phyloP scores from a whole-genome alignment of 2,329 filamentous ascomycete species.

The Pseudogymnoascus sp. region DNA sequence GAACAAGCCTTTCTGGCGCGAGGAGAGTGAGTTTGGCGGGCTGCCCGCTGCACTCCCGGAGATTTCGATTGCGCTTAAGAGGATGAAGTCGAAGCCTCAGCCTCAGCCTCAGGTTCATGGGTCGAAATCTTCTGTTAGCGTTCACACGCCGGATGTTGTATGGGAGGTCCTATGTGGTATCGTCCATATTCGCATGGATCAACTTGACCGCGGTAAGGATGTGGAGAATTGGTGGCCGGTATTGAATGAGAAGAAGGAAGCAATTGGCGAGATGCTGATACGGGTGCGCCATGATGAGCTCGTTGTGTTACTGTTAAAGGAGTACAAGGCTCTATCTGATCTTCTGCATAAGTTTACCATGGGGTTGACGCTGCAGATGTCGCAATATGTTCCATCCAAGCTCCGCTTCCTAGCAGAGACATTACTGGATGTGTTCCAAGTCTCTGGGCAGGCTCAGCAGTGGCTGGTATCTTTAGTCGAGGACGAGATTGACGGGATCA shows the following conservation, averaged over 20 bases:
- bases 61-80: constrained; percentile 64
- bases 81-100: constrained; percentile 35
- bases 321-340: constrained; percentile 76
- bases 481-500: constrained; percentile 90
- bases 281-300: constrained; percentile 79
- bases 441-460: constrained; percentile 71
- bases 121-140: constrained; percentile 23
- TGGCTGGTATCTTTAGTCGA: constrained; percentile 93
- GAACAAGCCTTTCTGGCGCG: constrained; percentile 71
- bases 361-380: constrained; percentile 76
- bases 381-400: constrained; percentile 66
- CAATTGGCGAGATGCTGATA: constrained; percentile 75
- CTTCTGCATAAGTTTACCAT: constrained; percentile 77
- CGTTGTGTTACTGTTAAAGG: constrained; percentile 74
- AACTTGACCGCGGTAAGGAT: constrained; percentile 67
- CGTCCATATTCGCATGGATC: constrained; percentile 67
- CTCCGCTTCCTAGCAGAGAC: constrained; percentile 75
- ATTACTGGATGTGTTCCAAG: constrained; percentile 90
- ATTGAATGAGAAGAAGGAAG: constrained; percentile 64
- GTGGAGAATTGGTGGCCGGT: constrained; percentile 85
- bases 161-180: constrained; percentile 54
- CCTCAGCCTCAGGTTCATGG: constrained; percentile 18
- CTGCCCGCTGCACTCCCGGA: constrained; percentile 60
- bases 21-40: constrained; percentile 70
- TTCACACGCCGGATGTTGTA: constrained; percentile 23